Conservation (phyloP, 2,329 filamentous ascomycete species). For the Trichoderma breve region DNA sequence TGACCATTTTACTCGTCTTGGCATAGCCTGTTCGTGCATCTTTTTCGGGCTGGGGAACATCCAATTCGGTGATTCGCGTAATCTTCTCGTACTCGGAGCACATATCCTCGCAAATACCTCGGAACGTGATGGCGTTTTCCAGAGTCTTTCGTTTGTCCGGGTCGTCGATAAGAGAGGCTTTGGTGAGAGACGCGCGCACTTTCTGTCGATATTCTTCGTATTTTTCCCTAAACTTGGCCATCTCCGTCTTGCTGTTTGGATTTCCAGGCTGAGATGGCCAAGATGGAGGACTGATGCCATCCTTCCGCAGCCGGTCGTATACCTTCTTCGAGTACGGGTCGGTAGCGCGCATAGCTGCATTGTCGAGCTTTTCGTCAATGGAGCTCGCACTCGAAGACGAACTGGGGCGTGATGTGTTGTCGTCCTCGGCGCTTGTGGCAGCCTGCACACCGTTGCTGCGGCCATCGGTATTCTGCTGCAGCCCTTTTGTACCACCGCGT, state of each 20-base stretch:
- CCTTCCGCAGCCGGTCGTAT: constrained; percentile 51
- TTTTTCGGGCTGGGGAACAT: constrained; percentile 58
- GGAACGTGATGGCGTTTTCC: constrained; percentile 63
- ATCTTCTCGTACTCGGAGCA: constrained; percentile 67
- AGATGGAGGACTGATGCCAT: constrained; percentile 52
- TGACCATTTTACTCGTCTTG: constrained; percentile 58
- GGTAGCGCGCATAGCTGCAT: constrained; percentile 26
- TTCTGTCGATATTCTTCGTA: constrained; percentile 58
- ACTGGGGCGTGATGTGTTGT: constrained; percentile 26
- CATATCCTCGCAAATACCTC: constrained; percentile 68
- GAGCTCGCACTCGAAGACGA: constrained; percentile 29
- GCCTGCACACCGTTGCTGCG: constrained; percentile 14
- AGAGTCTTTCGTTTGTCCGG: constrained; percentile 61
- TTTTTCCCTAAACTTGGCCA: constrained; percentile 55
- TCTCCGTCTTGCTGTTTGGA: constrained; percentile 47
- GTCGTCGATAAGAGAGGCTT: constrained; percentile 61
- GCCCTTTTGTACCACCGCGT: constrained; percentile 16
- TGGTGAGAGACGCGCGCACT: constrained; percentile 57
- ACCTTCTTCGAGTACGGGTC: constrained; percentile 51
- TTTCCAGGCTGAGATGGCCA: constrained; percentile 58
- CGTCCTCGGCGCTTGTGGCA: constrained; percentile 19
- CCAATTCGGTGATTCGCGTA: constrained; percentile 59
- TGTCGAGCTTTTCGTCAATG: constrained; percentile 22
- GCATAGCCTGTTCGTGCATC: constrained; percentile 45
- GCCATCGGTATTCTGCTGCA: constrained; percentile 1